phyloP scores from a whole-genome alignment of 495 filamentous ascomycete genomes.

The Penicillium waksmanii region DNA sequence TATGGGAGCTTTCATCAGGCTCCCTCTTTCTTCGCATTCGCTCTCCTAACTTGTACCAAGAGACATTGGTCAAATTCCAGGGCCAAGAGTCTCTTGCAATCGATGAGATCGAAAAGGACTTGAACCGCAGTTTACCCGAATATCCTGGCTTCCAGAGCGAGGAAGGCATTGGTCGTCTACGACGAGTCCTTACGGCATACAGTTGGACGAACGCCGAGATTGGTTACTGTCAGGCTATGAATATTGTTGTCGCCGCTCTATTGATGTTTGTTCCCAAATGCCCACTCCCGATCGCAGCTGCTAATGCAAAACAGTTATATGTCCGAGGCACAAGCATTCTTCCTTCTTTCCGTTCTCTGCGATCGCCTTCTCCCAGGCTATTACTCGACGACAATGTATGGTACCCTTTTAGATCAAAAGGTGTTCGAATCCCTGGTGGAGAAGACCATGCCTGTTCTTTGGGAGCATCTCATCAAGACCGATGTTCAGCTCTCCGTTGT shows the following conservation, averaged over 20 bases:
- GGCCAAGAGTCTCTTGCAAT: constrained; percentile 90
- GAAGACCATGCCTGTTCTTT: constrained; percentile 97
- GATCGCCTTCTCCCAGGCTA: constrained; percentile 93
- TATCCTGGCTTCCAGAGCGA: constrained; percentile 97
- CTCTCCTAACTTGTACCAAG: constrained; percentile 77
- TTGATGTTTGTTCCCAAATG: constrained; percentile 64
- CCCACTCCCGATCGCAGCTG: background rate
- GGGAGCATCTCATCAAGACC: constrained; percentile 93
- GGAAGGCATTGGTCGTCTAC: constrained; percentile 87
- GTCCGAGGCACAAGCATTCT: constrained; percentile 96
- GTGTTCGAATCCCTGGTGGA: constrained; percentile 97
- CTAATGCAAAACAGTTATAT: constrained; percentile 69
- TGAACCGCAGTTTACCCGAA: constrained; percentile 94
- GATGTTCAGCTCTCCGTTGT: constrained; percentile 99
- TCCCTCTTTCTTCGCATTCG: constrained; percentile 86
- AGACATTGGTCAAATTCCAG: constrained; percentile 80
- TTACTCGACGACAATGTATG: constrained; percentile 98
- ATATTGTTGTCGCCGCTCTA: constrained; percentile 94
- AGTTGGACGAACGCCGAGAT: constrained; percentile 95
- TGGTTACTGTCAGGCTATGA: constrained; percentile 99
- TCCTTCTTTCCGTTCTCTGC: constrained; percentile 87
- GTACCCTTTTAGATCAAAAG: constrained; percentile 91
- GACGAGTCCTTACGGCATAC: constrained; percentile 91
- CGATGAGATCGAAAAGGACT: constrained; percentile 97
- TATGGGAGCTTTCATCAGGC: constrained; percentile 93